A percentile compares a stretch with the other conserved stretches of the same genome.
These are phyloP conservation scores for Cercis canadensis DNA, from an alignment of 306 rosid species.

Conservation along the genomic window DNA sequence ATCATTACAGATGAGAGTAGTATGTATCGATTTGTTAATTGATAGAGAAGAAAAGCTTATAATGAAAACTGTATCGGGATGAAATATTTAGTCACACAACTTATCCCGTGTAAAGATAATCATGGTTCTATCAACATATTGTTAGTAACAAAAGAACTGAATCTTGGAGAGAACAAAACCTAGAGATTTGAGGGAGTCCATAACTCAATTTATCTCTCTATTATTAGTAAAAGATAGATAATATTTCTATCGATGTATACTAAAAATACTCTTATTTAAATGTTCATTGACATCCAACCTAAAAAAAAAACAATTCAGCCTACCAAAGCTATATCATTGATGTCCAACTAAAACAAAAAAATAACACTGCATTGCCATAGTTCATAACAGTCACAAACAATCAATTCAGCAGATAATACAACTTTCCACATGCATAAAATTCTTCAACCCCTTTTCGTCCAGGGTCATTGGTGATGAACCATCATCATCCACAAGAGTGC, in stretches of 20 bases:
- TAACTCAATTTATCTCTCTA: neutral
- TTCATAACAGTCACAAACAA: neutral
- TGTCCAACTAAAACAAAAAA: too few species aligned
- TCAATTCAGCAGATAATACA: neutral
- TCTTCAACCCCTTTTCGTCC: slow-evolving; percentile 18
- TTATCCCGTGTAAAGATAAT: too few species aligned
- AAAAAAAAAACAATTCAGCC: too few species aligned
- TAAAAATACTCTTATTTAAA: too few species aligned
- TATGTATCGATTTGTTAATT: too few species aligned
- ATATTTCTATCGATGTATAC: too few species aligned
- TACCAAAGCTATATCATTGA: too few species aligned
- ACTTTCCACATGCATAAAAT: slow-evolving; percentile 19
- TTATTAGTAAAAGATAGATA: too few species aligned
- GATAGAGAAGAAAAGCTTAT: neutral
- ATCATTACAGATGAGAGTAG: neutral
- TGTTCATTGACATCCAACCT: too few species aligned
- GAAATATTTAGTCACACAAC: too few species aligned
- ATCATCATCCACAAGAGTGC: neutral
- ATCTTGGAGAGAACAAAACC: neutral
- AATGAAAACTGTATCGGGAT: too few species aligned
- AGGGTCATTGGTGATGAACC: slow-evolving; percentile 3
- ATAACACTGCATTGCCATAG: too few species aligned
- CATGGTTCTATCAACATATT: neutral
- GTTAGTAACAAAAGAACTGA: neutral
- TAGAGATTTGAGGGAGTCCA: neutral